phyloP scores from a whole-genome alignment of 441 rosid species.

The Syzygium syzygioides region DNA sequence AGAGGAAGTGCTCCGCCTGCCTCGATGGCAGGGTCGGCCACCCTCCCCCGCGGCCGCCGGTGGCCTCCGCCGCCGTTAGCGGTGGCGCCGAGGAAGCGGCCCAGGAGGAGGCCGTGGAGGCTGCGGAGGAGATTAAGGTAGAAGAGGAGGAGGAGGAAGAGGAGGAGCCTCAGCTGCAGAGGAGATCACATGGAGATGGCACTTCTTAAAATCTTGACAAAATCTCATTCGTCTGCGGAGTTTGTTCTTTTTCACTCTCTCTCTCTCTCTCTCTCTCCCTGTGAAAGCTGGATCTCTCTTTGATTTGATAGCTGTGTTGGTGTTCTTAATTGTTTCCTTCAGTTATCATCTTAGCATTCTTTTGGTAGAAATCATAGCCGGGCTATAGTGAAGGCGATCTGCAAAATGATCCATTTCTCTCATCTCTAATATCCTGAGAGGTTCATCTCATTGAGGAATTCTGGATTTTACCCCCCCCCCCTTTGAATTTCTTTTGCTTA shows the following conservation, averaged over 20 bases:
- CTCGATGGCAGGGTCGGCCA: conserved; percentile 42
- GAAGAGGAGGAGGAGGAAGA: conserved; percentile 12
- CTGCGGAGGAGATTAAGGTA: conserved; percentile 9
- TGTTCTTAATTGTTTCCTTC: not conserved
- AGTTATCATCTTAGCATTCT: not conserved
- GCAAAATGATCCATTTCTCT: not conserved
- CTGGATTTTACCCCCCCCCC: not conserved
- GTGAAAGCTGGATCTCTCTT: not conserved
- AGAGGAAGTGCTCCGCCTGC: conserved; percentile 59
- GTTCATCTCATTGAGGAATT: not conserved
- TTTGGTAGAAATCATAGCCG: not conserved
- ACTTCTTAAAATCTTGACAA: conserved; percentile 16
- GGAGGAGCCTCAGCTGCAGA: not conserved
- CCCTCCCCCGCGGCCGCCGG: conserved; percentile 14
- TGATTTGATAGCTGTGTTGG: not conserved
- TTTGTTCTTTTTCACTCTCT: not conserved
- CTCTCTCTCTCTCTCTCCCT: not conserved
- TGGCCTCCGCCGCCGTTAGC: not conserved
- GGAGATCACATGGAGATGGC: conserved; percentile 15
- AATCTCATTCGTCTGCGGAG: not conserved
- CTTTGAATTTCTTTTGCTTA: not conserved
- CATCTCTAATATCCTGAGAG: not conserved
- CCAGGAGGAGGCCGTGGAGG: conserved; percentile 23
- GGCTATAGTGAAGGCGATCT: not conserved
- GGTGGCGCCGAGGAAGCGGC: conserved; percentile 2